Evolutionary conservation across 1,139 yeast genomes (phyloP), one percentile per base, ranked within the genome.

Genomic region (Candida tetrigidarum): DNA sequence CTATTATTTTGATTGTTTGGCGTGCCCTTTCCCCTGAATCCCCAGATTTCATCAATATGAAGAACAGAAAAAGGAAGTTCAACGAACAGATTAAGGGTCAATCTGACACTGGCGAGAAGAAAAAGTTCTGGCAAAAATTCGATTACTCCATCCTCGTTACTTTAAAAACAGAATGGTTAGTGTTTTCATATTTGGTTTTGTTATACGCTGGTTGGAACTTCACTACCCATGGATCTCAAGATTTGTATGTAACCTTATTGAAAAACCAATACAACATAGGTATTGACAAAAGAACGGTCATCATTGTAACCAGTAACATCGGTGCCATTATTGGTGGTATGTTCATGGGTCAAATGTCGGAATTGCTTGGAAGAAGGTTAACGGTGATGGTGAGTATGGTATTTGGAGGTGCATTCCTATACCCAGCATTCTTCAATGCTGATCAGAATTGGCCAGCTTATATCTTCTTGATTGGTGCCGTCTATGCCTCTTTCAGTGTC

Each of bases 221-320:
- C 57, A 70, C 74, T 59, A 73, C 82, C 10, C 84, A 79, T 49
- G 82, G 81, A 0, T 71, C 81, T 8, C 83, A 78, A 57, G 84
- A 79, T 59, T 63, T 78, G 47, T 76, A 71, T 58, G 80, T 81
- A 29, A 76, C 81, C 0, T 59, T 76, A 59, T 63, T 78, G 20
- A 62, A 65, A 11, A 67, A 60, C 11, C 83, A 78, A 57, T 59
- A 68, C 41, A 58, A 55, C 11, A 61, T 67, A 23, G 56, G 62
- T 14, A 52, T 65, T 2, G 62, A 78, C 51, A 58, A 62, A 11
- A 62, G 66, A 43, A 78, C 83, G 0, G 71, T 76, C 14, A 75
- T 76, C 38, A 69, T 71, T 58, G 69, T 68, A 11, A 74, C 78
- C 11, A 69, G 71, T 35, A 78, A 78, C 50, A 43, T 78, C 28